Evolutionary conservation across 2,329 filamentous ascomycete species (phyloP), one percentile per base, ranked within the genome.

Genomic region (Endocalyx cinctus): DNA sequence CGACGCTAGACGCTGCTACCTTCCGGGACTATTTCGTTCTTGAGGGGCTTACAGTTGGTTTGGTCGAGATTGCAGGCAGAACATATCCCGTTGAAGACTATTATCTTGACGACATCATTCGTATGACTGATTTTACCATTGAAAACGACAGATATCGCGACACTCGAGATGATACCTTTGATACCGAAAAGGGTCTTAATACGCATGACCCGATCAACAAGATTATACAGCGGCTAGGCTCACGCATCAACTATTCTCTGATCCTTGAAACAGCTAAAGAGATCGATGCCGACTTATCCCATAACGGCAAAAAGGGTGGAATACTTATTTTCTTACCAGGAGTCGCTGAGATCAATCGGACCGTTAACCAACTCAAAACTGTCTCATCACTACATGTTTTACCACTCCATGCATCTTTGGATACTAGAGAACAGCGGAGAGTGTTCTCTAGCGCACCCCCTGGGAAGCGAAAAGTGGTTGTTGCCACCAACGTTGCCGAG

Each of bases 251-350:
- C 59, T 97, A 97, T 56, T 80, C 84, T 34, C 71, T 98, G 25
- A 80, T 97, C 22, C 77, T 81, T 10, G 79, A 87, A 42, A 86
- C 86, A 1, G 84, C 95, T 11, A 77, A 76, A 43, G 75, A 79
- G 28, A 95, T 98, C 39, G 88, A 97, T 58, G 70, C 72, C 7
- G 79, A 90, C 45, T 70, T 98, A 2, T 58, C 69, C 4, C 60
- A 71, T 25, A 72, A 72, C 10, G 68, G 77, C 29, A 75, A 84
- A 50, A 77, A 84, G 25, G 92, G 92, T 3, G 90, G 87, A 1
- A 94, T 98, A 31, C 64, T 98, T n/a, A 87, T 98, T 26, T 98
- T 98, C 64, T 66, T 98, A 13, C 90, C 92, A 2, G 92, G 92
- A 48, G 85, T 87, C 2, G 78, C 87, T 46, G 92, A 98, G 60